A percentile compares a stretch with the other conserved stretches of the same genome.
These are phyloP conservation scores for Collybiopsis confluens DNA, from an alignment of 768 basidiomycete species.

Conservation along the genomic window DNA sequence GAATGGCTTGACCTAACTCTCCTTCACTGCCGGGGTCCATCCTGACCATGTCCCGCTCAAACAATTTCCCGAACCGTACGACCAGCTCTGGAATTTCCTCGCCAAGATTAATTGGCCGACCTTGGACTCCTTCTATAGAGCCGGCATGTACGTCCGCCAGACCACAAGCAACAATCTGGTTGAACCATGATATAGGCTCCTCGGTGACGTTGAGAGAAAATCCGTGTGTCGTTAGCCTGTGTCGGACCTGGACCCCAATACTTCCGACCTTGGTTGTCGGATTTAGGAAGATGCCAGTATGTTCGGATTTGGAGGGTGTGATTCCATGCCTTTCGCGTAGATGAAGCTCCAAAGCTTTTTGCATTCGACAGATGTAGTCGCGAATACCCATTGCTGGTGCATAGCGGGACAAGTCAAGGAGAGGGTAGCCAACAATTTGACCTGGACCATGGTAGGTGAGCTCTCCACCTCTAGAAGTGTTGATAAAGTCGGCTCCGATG, in stretches of 20 bases:
- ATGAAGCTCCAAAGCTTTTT: conserved; percentile 64
- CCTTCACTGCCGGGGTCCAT: conserved; percentile 39
- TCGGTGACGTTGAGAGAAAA: conserved; percentile 87
- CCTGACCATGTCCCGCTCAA: conserved; percentile 43
- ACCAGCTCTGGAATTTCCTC: conserved; percentile 52
- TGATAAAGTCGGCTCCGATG: conserved; percentile 85
- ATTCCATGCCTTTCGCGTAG: conserved; percentile 60
- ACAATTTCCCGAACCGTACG: conserved; percentile 40
- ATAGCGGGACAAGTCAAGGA: conserved; percentile 83
- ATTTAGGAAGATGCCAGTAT: conserved; percentile 89
- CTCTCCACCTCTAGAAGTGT: conserved; percentile 84
- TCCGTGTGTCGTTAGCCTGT: conserved; percentile 91
- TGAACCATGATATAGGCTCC: conserved; percentile 84
- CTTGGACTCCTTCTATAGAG: conserved; percentile 50
- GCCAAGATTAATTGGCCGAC: conserved; percentile 34
- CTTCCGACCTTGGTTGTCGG: conserved; percentile 84
- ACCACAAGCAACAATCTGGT: conserved; percentile 87
- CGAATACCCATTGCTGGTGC: conserved; percentile 67
- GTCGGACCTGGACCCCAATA: conserved; percentile 94
- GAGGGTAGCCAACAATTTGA: conserved; percentile 92
- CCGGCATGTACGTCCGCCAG: conserved; percentile 78
- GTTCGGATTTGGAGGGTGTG: conserved; percentile 54
- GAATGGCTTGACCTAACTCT: conserved; percentile 45
- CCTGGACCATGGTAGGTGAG: conserved; percentile 98
- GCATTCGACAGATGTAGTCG: conserved; percentile 83